These are phyloP conservation scores for Rhamnella rubrinervis DNA, from an alignment of 331 rosid genomes.

Conservation along the genomic window DNA sequence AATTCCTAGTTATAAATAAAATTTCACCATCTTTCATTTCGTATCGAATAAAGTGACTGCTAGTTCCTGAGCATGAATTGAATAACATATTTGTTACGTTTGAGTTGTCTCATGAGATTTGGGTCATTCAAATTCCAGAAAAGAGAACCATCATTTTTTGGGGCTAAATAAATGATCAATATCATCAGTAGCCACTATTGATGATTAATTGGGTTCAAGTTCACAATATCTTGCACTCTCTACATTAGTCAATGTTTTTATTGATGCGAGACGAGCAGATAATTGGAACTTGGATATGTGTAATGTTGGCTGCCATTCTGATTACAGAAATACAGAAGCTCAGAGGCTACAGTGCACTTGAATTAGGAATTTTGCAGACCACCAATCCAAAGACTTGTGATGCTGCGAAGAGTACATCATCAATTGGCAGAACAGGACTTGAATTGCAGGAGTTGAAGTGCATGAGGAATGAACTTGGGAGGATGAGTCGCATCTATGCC, in stretches of 20 bases:
- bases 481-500: conserved; percentile 42
- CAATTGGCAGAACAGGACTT: neutral
- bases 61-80: too few relatives aligned
- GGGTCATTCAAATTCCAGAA: too few relatives aligned
- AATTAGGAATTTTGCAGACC: conserved; percentile 14
- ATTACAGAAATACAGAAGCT: conserved; percentile 26
- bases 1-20: neutral
- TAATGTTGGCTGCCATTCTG: neutral
- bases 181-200: too few relatives aligned
- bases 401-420: neutral
- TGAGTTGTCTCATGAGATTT: too few relatives aligned
- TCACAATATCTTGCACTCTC: too few relatives aligned
- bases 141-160: too few relatives aligned
- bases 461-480: conserved; percentile 20
- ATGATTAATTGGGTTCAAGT: too few relatives aligned
- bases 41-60: too few relatives aligned
- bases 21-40: too few relatives aligned
- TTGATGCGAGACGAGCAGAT: neutral
- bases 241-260: too few relatives aligned
- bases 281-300: neutral
- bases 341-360: conserved; percentile 9
- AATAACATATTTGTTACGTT: too few relatives aligned
- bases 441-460: conserved; percentile 7
- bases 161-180: too few relatives aligned
- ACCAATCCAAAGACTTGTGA: conserved; percentile 13